Evolutionary conservation across 2,329 filamentous ascomycete species (phyloP), one percentile per base, ranked within the genome.

Genomic region (Colletotrichum viniferum): DNA sequence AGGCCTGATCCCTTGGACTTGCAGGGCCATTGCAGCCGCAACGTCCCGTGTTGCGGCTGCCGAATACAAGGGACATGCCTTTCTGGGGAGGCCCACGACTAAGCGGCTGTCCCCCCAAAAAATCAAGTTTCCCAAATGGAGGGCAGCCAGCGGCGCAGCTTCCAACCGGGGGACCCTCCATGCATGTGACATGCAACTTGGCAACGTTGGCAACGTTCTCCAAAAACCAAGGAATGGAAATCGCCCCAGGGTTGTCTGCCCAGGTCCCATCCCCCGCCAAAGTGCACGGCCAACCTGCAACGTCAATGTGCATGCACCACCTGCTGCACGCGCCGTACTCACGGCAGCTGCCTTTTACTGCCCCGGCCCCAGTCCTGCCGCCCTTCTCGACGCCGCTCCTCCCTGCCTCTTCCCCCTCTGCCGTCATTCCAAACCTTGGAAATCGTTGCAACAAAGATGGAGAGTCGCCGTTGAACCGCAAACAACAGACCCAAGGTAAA

Each of bases 211-310:
- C 73, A 52, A 73, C 69, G 32, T 60, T 60, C 73, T 60, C 73
- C 73, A 73, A 76, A 73, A 73, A 76, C 73, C 73, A 73, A 73
- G 69, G 69, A 76, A 73, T 64, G 69, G 73, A 75, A 73, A 48
- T 64, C 63, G 69, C 69, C 62, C 55, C 62, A 61, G 30, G 30
- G n/a, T 52, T 52, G 43, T 52, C 43, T 52, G 43, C 43, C 43
- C 43, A 74, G 69, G 71, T 52, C 43, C 43, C 43, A 21, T 24
- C 62, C 62, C 73, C 69, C 69, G 69, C 58, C 73, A 58, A 73
- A 69, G 58, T 38, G 73, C 73, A 73, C 73, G 73, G 69, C 64
- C 64, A 28, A 43, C 21, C 69, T 69, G 70, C 73, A 76, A 76
- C 73, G 73, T 76, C 73, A 76, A 70, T 63, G 73, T 75, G 69